Base-by-base conservation (phyloP, 768 basidiomycete species). In the Suillus alpinus region DNA sequence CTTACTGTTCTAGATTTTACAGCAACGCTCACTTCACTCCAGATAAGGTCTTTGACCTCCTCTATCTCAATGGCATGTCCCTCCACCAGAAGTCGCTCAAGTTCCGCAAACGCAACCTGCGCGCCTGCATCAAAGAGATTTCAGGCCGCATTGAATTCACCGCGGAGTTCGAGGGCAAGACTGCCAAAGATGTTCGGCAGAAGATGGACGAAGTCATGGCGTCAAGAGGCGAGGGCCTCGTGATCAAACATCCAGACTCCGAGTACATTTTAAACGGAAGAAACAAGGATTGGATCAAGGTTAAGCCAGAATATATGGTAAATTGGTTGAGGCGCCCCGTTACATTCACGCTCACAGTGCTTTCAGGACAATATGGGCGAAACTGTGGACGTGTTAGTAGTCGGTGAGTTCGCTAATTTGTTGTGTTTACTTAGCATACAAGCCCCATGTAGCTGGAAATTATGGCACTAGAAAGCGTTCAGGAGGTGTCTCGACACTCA, bases 21-120 rank as follows among this genome's bases (percentile, higher is more conserved):
- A 64, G 91, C 80, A 39, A 9, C 31, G 31, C 16, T 16, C 34
- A n/a, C 34, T 20, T 14, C 16, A 52, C 58, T 40, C n/a, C 63
- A 98, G 95, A 97, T 84, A 98, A 97, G 75, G 84, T 98, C 10
- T 98, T 99, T 69, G 97, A 99, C 73, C 78, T 98, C 23, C 78
- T 99, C 0, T 94, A 91, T 69, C 80, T 97, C 60, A 95, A 95
- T 65, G 89, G 88, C n/a, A 81, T 82, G 69, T 88, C 88, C 4
- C 81, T 96, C 3, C 80, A 94, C 51, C 81, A 88, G 58, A 86
- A 82, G 65, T 85, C 90, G 0, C 81, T 91, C 26, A 79, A 81
- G 40, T 87, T 88, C 67, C 86, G 97, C 37, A 95, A 94, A 73
- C 83, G 85, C 57, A 90, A 94, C 65, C 75, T 97, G 66, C 80